Percentiles rank a stretch among this genome's conserved stretches.
Evolutionary conservation across 129 eudicot genomes (phyloP).

Genomic region (Centaurea solstitialis): DNA sequence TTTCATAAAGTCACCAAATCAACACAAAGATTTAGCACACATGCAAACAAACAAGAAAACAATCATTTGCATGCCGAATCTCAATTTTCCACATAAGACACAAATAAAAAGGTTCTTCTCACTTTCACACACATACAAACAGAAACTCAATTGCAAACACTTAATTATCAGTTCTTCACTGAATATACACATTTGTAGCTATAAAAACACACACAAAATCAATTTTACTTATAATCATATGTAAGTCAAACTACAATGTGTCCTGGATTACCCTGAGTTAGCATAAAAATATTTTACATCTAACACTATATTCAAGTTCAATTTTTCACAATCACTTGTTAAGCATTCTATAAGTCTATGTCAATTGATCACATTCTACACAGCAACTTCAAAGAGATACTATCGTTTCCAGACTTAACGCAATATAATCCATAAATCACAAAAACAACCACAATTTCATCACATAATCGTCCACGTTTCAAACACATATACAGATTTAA

Average conservation of each 20-base stretch:
- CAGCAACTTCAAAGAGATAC: not conserved
- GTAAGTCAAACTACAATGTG: slow-evolving; percentile 7
- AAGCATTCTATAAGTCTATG: not conserved
- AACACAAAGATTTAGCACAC: slow-evolving; percentile 4
- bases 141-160: not conserved
- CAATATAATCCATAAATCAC: not conserved
- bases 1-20: slow-evolving; percentile 24
- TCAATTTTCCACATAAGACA: slow-evolving; percentile 7
- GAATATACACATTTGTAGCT: slow-evolving; percentile 12
- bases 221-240: not conserved
- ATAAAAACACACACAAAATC: not conserved
- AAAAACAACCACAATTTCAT: slow-evolving; percentile 13
- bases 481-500: slow-evolving; percentile 13
- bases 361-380: slow-evolving; percentile 11
- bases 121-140: slow-evolving; percentile 13
- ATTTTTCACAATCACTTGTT: slow-evolving; percentile 1
- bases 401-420: not conserved
- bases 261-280: slow-evolving; percentile 1
- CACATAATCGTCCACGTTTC: not conserved
- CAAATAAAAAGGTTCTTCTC: not conserved
- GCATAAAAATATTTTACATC: no score
- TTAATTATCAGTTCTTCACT: slow-evolving; percentile 7
- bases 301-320: slow-evolving; percentile 12
- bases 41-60: not conserved
- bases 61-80: slow-evolving; percentile 5